These are phyloP conservation scores for Grifola frondosa DNA, from an alignment of 1,284 basidiomycete species.

Conservation along the genomic window DNA sequence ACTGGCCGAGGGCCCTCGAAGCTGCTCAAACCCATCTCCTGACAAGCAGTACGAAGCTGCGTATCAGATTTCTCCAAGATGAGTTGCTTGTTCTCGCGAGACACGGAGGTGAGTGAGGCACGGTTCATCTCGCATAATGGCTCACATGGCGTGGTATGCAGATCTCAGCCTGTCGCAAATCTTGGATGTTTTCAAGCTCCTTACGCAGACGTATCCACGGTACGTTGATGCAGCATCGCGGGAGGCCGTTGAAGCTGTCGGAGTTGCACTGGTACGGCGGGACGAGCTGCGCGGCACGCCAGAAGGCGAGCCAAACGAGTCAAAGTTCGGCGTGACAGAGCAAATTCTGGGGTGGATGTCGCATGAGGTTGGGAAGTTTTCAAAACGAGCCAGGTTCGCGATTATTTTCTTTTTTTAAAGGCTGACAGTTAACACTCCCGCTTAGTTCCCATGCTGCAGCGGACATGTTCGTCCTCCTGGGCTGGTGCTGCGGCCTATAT, in stretches of 20 bases:
- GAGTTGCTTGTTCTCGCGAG: conserved; percentile 59
- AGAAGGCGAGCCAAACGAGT: conserved; percentile 38
- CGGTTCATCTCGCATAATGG: neutral
- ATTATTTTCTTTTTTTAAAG: conserved; percentile 6
- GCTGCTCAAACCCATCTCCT: conserved; percentile 51
- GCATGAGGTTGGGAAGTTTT: conserved; percentile 57
- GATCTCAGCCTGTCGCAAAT: conserved; percentile 65
- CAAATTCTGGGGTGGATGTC: conserved; percentile 73
- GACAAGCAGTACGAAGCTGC: conserved; percentile 50
- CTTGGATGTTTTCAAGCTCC: conserved; percentile 69
- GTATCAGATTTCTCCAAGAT: conserved; percentile 61
- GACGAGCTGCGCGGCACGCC: conserved; percentile 52
- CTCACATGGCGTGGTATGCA: conserved; percentile 28
- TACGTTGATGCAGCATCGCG: conserved; percentile 75
- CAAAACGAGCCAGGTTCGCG: conserved; percentile 52
- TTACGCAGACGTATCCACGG: conserved; percentile 74
- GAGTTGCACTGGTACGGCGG: conserved; percentile 57
- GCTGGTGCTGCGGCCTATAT: conserved; percentile 73
- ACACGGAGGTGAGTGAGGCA: conserved; percentile 50
- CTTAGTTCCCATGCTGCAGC: conserved; percentile 59
- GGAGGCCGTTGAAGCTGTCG: conserved; percentile 66
- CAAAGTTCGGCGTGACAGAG: conserved; percentile 58
- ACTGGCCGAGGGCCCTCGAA: conserved; percentile 58
- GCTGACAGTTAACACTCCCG: conserved; percentile 8
- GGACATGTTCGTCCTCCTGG: conserved; percentile 70